phyloP scores from a whole-genome alignment of 2,329 filamentous ascomycete genomes.

The Trichoderma gracile region DNA sequence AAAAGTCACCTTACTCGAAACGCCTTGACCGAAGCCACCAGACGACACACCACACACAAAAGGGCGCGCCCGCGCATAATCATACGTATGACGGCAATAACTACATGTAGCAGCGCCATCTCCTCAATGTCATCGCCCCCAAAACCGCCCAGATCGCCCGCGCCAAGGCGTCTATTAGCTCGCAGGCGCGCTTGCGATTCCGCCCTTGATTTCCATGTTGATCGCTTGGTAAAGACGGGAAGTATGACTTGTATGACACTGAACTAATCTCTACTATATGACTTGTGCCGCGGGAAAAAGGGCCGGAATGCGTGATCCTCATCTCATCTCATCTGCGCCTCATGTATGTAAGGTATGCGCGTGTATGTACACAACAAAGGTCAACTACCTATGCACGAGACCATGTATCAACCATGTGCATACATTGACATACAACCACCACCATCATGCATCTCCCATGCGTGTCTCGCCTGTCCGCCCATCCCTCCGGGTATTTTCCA shows the following conservation, averaged over 20 bases:
- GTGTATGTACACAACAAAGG: too few relatives aligned
- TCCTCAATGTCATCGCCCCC: neutral
- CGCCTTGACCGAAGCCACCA: too few relatives aligned
- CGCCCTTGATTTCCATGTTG: constrained; percentile 4
- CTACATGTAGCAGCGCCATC: constrained; percentile 10
- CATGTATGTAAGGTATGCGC: neutral
- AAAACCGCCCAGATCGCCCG: constrained; percentile 14
- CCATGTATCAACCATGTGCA: neutral
- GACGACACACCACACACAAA: neutral
- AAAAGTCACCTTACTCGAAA: too few relatives aligned
- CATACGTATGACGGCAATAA: too few relatives aligned
- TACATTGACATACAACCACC: neutral
- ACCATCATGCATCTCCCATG: constrained; percentile 17
- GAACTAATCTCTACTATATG: too few relatives aligned
- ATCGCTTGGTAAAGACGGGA: too few relatives aligned
- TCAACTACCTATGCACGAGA: too few relatives aligned
- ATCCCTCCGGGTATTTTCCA: neutral
- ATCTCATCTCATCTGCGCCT: neutral
- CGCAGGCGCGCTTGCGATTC: constrained; percentile 18
- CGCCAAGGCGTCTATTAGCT: constrained; percentile 16
- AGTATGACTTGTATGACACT: too few relatives aligned
- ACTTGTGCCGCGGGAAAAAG: neutral
- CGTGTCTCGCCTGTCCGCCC: neutral
- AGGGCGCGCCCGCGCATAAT: constrained; percentile 11
- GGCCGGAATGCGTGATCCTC: neutral